A percentile compares a stretch with the other conserved stretches of the same genome.
These are phyloP conservation scores for Kockovaella imperatae DNA, from an alignment of 768 basidiomycete species.

Conservation along the genomic window DNA sequence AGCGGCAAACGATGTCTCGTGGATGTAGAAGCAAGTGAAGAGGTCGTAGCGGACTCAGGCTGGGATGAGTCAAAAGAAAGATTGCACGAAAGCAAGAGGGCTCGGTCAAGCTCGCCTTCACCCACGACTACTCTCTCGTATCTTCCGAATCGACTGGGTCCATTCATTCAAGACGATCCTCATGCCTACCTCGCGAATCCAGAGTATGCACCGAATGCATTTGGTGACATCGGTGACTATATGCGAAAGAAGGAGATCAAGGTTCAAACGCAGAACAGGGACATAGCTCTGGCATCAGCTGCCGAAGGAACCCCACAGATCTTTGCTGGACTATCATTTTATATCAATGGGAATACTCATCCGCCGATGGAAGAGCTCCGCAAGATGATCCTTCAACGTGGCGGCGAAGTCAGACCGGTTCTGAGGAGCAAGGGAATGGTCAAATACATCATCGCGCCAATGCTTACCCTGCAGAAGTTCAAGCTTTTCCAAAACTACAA, in stretches of 20 bases:
- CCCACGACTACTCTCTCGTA: constrained; percentile 25
- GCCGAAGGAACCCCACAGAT: constrained; percentile 49
- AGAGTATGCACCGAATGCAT: constrained; percentile 66
- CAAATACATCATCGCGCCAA: constrained; percentile 66
- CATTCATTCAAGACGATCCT: constrained; percentile 11
- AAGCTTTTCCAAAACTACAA: constrained; percentile 84
- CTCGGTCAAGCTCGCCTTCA: not conserved
- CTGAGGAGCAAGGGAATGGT: constrained; percentile 34
- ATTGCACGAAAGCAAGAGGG: not conserved
- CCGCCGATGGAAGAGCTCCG: constrained; percentile 80
- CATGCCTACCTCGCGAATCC: constrained; percentile 34
- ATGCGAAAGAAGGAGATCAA: constrained; percentile 87
- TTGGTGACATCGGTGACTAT: constrained; percentile 79
- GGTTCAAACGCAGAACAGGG: constrained; percentile 49
- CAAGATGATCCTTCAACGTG: constrained; percentile 69
- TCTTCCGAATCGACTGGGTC: constrained; percentile 25
- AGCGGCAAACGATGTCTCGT: not conserved
- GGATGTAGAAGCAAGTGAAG: not conserved
- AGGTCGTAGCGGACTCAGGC: no score
- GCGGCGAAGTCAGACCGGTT: constrained; percentile 62
- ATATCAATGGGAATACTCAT: constrained; percentile 86
- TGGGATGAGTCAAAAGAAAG: not conserved
- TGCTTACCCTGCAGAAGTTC: constrained; percentile 81
- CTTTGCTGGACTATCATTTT: constrained; percentile 68
- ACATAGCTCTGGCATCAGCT: constrained; percentile 36